These are phyloP conservation scores for Wickerhamomyces subpelliculosus DNA, from an alignment of 805 yeast genomes.

Conservation along the genomic window DNA sequence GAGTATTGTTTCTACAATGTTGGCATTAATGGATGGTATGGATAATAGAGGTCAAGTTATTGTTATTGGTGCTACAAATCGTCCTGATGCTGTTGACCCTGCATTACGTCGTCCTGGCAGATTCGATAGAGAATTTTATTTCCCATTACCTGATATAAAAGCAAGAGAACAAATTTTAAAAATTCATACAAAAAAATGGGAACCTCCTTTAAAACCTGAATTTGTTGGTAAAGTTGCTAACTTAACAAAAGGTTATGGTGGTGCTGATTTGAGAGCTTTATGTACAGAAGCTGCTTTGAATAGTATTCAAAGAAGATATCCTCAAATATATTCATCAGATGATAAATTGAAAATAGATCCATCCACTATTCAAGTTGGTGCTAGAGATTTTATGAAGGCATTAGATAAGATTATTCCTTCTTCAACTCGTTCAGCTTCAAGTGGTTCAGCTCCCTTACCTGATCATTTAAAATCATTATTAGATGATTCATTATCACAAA, in stretches of 20 bases:
- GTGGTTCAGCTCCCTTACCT: conserved; percentile 74
- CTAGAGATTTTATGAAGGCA: conserved; percentile 82
- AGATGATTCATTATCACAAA: conserved; percentile 37
- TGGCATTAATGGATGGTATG: conserved; percentile 99
- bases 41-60: conserved; percentile 97
- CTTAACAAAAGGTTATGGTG: conserved; percentile 93
- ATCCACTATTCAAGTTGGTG: conserved; percentile 58
- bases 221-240: conserved; percentile 65
- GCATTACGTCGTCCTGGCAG: conserved; percentile 96
- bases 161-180: conserved; percentile 74
- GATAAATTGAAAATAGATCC: conserved; percentile 75
- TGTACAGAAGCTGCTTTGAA: conserved; percentile 94
- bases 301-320: conserved; percentile 86
- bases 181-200: conserved; percentile 89
- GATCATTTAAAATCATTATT: conserved; percentile 61
- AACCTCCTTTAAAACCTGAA: conserved; percentile 52
- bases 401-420: conserved; percentile 86
- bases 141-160: conserved; percentile 80
- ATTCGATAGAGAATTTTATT: conserved; percentile 93
- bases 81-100: conserved; percentile 98
- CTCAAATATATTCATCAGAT: conserved; percentile 78
- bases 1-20: conserved; percentile 87
- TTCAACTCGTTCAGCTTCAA: conserved; percentile 76
- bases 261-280: conserved; percentile 91
- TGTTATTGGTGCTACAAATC: conserved; percentile 95